Conservation (phyloP, 345 rosid species). For the Firmiana major region DNA sequence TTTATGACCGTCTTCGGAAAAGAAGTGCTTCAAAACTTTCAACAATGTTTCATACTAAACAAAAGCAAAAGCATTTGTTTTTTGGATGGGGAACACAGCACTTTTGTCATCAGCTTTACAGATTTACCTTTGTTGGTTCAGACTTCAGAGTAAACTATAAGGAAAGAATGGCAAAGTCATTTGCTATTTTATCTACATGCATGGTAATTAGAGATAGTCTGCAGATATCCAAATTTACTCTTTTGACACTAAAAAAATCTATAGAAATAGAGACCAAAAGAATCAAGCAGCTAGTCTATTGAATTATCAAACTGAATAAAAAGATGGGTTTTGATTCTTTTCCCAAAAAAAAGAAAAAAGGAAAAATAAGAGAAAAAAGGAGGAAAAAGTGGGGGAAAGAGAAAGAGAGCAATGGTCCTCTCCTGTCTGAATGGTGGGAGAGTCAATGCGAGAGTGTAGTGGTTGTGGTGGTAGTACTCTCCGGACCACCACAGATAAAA, state of each 20-base stretch:
- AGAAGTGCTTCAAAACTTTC: neutral
- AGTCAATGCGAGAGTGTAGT: neutral
- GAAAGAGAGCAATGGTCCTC: conserved; percentile 9
- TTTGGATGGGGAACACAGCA: neutral
- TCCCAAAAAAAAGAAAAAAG: neutral
- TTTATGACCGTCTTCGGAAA: neutral
- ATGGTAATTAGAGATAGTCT: neutral
- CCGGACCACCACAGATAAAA: conserved; percentile 7
- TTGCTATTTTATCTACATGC: neutral
- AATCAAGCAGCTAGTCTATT: neutral
- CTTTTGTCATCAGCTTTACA: neutral
- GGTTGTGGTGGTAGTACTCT: neutral
- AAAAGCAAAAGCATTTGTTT: neutral
- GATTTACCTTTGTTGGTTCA: neutral
- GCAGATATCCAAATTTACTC: neutral
- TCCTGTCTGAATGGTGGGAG: neutral
- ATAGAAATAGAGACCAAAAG: neutral
- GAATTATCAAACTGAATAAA: neutral
- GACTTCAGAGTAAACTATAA: neutral
- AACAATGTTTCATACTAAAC: neutral
- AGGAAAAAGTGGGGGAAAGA: neutral
- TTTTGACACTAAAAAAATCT: neutral
- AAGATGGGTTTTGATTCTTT: neutral
- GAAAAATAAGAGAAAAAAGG: neutral
- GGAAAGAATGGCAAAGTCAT: neutral